Conservation (phyloP, 2,329 filamentous ascomycete species). For the Blastomyces emzantsi region DNA sequence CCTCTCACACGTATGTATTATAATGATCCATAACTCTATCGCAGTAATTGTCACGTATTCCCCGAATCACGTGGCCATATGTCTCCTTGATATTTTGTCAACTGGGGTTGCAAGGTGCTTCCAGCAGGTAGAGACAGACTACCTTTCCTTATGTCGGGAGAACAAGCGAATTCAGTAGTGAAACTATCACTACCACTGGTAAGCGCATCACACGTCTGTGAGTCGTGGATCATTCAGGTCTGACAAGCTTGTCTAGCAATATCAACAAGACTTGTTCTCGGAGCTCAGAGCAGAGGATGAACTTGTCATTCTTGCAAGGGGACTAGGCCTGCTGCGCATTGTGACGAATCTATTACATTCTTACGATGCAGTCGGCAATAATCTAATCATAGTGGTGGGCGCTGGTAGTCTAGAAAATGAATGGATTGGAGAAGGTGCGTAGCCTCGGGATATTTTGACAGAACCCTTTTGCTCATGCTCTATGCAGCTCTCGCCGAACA, state of each 20-base stretch:
- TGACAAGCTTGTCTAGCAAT: constrained; percentile 46
- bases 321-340: constrained; percentile 82
- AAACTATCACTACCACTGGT: constrained; percentile 56
- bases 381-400: constrained; percentile 78
- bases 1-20: not conserved
- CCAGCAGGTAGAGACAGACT: not conserved
- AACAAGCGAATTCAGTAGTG: constrained; percentile 29
- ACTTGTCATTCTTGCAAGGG: constrained; percentile 81
- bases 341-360: constrained; percentile 95
- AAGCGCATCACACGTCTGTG: constrained; percentile 17
- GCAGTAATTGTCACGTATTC: not conserved
- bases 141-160: constrained; percentile 14
- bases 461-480: not conserved
- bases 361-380: constrained; percentile 92
- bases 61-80: constrained; percentile 10
- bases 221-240: not conserved
- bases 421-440: constrained; percentile 75
- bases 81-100: constrained; percentile 4
- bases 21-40: not conserved
- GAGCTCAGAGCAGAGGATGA: constrained; percentile 86
- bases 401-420: constrained; percentile 90
- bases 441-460: not conserved
- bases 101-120: not conserved
- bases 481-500: constrained; percentile 72
- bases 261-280: constrained; percentile 91